Evolutionary conservation across 2,329 filamentous ascomycete genomes (phyloP).

Genomic region (Aaosphaeria arxii): DNA sequence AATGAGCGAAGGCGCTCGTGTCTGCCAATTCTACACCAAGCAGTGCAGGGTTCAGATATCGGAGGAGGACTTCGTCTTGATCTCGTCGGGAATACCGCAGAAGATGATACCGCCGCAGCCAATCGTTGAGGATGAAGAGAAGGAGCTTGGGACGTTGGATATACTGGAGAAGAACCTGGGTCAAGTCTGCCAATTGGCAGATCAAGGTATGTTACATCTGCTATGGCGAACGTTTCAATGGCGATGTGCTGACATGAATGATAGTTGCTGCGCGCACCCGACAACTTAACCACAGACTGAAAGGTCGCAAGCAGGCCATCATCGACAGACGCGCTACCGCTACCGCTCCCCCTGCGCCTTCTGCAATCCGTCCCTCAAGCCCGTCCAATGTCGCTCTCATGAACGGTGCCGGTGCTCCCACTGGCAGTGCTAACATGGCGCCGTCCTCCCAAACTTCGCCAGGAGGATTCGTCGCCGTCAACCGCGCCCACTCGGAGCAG

Average conservation of each 20-base stretch:
- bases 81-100: conserved; percentile 78
- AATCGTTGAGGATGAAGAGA: conserved; percentile 80
- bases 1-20: conserved; percentile 64
- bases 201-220: conserved; percentile 58
- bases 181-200: conserved; percentile 75
- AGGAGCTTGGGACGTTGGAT: conserved; percentile 78
- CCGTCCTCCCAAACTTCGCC: conserved; percentile 38
- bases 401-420: conserved; percentile 32
- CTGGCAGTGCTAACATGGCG: conserved; percentile 15
- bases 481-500: conserved; percentile 44
- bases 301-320: conserved; percentile 71
- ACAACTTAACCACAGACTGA: conserved; percentile 77
- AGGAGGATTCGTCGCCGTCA: conserved; percentile 59
- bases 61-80: conserved; percentile 83
- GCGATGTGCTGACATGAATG: conserved; percentile 5
- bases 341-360: conserved; percentile 28
- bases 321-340: conserved; percentile 59
- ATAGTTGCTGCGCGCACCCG: conserved; percentile 67
- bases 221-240: neutral
- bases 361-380: conserved; percentile 29
- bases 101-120: conserved; percentile 78
- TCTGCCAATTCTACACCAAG: conserved; percentile 80
- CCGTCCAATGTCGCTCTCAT: conserved; percentile 42
- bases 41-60: conserved; percentile 79
- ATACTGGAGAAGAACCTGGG: conserved; percentile 77